phyloP scores from a whole-genome alignment of 371 early-diverging fungal species.

The Zopfochytrium polystomum region DNA sequence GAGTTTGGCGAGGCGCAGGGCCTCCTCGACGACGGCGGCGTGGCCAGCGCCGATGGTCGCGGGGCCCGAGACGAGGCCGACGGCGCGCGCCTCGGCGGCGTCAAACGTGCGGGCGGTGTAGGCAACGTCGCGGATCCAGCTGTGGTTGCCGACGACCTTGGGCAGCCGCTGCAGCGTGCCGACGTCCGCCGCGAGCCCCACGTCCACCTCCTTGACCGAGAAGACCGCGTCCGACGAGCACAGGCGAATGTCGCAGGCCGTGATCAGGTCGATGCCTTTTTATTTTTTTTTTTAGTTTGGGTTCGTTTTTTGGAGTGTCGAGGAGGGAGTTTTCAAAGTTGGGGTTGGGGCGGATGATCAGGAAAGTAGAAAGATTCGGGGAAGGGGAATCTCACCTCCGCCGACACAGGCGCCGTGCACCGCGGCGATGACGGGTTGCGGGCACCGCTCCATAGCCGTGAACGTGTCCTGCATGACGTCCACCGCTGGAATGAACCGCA shows the following conservation, averaged over 20 bases:
- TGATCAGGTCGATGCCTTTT: constrained; percentile 70
- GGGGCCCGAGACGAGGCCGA: constrained; percentile 80
- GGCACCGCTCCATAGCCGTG: constrained; percentile 76
- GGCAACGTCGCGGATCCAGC: constrained; percentile 86
- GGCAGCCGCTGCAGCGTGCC: constrained; percentile 92
- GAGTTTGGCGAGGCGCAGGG: constrained; percentile 63
- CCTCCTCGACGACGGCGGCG: constrained; percentile 43
- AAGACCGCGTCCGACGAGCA: constrained; percentile 77
- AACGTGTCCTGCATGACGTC: constrained; percentile 35
- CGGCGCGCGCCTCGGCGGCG: constrained; percentile 72
- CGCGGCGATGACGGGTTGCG: constrained; percentile 86
- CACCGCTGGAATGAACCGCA: constrained; percentile 24
- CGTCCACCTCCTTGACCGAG: constrained; percentile 64
- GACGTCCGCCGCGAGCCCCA: constrained; percentile 37
- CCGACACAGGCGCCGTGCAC: constrained; percentile 87
- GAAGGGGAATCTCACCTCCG: constrained; percentile 64
- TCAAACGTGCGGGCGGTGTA: constrained; percentile 76
- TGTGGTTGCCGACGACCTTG: constrained; percentile 87
- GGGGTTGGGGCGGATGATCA: no score
- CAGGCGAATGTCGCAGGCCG: constrained; percentile 90
- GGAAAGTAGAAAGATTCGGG: not conserved
- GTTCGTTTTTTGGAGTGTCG: not conserved
- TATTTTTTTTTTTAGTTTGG: no score
- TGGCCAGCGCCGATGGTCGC: constrained; percentile 32
- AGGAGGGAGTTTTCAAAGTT: no score